Evolutionary conservation across 768 basidiomycete genomes (phyloP).

Genomic region (Tephrocybe sp.): DNA sequence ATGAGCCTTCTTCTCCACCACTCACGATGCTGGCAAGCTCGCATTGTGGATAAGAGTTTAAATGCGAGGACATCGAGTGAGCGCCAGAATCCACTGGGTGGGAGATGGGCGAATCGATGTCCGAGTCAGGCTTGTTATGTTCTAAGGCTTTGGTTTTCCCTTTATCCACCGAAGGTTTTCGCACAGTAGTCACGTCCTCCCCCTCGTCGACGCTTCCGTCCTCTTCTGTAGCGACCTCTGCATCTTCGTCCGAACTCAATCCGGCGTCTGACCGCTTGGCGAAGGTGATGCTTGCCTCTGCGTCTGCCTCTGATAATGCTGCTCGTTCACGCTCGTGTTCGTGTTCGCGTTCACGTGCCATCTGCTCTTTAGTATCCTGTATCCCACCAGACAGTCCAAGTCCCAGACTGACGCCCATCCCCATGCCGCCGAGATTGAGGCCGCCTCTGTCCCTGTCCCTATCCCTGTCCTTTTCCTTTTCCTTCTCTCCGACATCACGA

Average conservation of each 20-base stretch:
- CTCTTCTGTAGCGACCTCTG: neutral
- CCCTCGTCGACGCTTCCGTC: neutral
- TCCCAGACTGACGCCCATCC: slow-evolving; percentile 9
- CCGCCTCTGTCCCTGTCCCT: slow-evolving; percentile 7
- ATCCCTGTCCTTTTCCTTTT: slow-evolving; percentile 6
- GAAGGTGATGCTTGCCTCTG: slow-evolving; percentile 12
- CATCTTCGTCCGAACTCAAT: neutral
- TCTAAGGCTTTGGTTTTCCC: neutral
- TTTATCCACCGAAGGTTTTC: neutral
- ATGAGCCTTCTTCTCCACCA: slow-evolving; percentile 7
- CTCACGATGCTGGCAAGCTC: slow-evolving; percentile 1
- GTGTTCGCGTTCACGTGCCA: neutral
- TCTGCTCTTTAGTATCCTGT: slow-evolving; percentile 10
- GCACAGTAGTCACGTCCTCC: neutral
- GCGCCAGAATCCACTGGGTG: neutral
- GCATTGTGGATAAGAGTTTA: slow-evolving; percentile 5
- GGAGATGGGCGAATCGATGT: neutral
- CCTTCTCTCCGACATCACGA: neutral
- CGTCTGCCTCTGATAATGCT: slow-evolving; percentile 10
- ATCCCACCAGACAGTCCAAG: slow-evolving; percentile 1
- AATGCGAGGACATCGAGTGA: neutral
- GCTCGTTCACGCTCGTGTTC: slow-evolving; percentile 5
- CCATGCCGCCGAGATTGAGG: neutral
- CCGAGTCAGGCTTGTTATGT: slow-evolving; percentile 6
- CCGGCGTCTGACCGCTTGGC: slow-evolving; percentile 2